These are phyloP conservation scores for Sporothrix globosa DNA, from an alignment of 2,329 filamentous ascomycete species.

Conservation along the genomic window DNA sequence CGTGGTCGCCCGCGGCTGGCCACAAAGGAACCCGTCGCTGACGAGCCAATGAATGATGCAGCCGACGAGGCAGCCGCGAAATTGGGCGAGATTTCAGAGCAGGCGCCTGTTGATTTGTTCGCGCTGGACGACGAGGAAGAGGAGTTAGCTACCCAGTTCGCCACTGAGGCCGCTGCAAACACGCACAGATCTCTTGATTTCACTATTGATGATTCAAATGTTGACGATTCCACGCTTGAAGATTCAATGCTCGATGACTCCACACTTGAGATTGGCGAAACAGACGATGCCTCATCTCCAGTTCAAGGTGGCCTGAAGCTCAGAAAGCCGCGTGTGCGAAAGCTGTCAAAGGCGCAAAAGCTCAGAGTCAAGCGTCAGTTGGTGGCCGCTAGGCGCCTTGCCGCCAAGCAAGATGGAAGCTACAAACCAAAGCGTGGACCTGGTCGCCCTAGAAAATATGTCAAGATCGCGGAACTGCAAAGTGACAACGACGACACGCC, in stretches of 20 bases:
- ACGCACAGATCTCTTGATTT: neutral
- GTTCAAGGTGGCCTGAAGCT: neutral
- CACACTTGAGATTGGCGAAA: too few relatives aligned
- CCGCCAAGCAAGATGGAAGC: conserved; percentile 8
- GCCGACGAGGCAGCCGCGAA: neutral
- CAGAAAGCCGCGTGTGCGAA: neutral
- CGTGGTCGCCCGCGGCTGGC: conserved; percentile 2
- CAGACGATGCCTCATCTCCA: neutral
- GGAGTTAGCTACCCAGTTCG: conserved; percentile 28
- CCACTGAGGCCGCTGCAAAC: conserved; percentile 1
- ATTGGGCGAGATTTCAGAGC: neutral
- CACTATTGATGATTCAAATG: neutral
- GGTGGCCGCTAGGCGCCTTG: conserved; percentile 4
- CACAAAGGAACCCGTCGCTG: neutral
- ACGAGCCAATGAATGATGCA: neutral
- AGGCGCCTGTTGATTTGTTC: neutral
- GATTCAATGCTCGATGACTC: neutral
- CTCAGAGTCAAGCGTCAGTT: conserved; percentile 14
- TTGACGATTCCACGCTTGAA: neutral
- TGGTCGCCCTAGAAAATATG: conserved; percentile 21
- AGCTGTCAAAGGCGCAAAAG: conserved; percentile 19
- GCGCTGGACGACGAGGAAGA: conserved; percentile 18
- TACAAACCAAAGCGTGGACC: conserved; percentile 13
- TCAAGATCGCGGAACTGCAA: conserved; percentile 2
- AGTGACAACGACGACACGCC: neutral